phyloP scores from a whole-genome alignment of 352 stramenopile species.

The Ochromonadaceae sp. region DNA sequence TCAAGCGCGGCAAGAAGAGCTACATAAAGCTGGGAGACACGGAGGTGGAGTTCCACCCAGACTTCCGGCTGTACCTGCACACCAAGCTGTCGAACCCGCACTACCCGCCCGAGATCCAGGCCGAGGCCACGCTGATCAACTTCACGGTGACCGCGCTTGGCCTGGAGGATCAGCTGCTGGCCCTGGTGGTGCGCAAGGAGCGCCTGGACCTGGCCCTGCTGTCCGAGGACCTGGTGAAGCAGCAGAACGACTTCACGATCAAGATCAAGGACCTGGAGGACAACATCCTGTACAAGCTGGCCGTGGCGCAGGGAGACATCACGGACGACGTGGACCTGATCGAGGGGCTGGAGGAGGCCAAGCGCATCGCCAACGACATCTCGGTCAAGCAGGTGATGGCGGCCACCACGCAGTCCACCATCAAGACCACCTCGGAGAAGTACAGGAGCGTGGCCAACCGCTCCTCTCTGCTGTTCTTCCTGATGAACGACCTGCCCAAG shows the following conservation, averaged over 20 bases:
- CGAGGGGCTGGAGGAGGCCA: constrained; percentile 81
- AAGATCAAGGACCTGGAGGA: constrained; percentile 87
- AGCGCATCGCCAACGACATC: constrained; percentile 71
- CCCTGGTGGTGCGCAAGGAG: constrained; percentile 77
- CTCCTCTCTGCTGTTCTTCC: constrained; percentile 81
- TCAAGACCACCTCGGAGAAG: constrained; percentile 82
- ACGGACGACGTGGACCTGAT: constrained; percentile 92
- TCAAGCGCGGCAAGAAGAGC: constrained; percentile 69
- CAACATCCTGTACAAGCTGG: constrained; percentile 79
- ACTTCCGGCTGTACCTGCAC: constrained; percentile 79
- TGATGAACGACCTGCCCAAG: constrained; percentile 91
- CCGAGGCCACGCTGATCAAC: constrained; percentile 82
- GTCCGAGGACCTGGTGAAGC: constrained; percentile 69
- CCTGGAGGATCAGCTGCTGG: constrained; percentile 75
- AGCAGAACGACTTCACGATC: constrained; percentile 87
- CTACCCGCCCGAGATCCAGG: constrained; percentile 82
- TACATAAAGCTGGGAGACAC: constrained; percentile 85
- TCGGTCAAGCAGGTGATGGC: constrained; percentile 76
- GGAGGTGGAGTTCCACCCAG: constrained; percentile 77
- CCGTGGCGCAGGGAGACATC: constrained; percentile 84
- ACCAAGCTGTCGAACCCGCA: constrained; percentile 85
- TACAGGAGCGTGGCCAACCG: constrained; percentile 79
- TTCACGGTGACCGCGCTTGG: constrained; percentile 79
- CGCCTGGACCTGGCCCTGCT: constrained; percentile 43
- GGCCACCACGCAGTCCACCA: constrained; percentile 70